Conservation (phyloP, 164 flowering plant species). For the Stephania japonica region DNA sequence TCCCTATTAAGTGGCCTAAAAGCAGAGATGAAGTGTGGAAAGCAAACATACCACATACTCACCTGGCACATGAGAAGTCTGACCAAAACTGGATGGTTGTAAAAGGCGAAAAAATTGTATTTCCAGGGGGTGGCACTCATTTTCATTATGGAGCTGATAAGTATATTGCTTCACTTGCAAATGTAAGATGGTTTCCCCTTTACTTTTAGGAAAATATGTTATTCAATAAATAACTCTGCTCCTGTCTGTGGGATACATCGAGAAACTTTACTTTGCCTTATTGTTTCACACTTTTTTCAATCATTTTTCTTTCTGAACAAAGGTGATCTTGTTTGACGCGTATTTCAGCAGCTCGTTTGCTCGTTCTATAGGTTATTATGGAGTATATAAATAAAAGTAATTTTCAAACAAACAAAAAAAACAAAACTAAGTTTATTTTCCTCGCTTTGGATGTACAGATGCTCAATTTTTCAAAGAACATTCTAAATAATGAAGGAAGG, state of each 20-base stretch:
- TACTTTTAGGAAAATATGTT: not conserved
- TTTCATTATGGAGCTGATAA: constrained; percentile 91
- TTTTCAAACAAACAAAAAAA: not conserved
- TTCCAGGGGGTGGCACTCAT: constrained; percentile 96
- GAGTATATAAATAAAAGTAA: constrained; percentile 8
- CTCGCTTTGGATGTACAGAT: constrained; percentile 44
- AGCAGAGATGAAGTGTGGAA: constrained; percentile 95
- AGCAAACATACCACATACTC: constrained; percentile 91
- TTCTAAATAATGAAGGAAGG: constrained; percentile 63
- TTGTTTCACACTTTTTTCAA: constrained; percentile 1
- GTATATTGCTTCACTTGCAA: constrained; percentile 67
- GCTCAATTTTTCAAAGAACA: constrained; percentile 67
- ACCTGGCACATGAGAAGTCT: constrained; percentile 86
- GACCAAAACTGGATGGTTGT: constrained; percentile 99
- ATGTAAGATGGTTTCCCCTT: constrained; percentile 42
- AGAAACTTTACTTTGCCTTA: not conserved
- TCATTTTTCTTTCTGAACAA: constrained; percentile 1
- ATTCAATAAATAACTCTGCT: not conserved
- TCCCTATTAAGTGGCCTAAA: constrained; percentile 90
- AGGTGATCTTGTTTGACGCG: not conserved
- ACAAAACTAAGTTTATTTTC: constrained; percentile 7
- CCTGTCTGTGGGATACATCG: not conserved
- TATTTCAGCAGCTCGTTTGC: not conserved
- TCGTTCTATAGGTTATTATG: constrained; percentile 5
- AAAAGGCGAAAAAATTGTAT: constrained; percentile 68